Evolutionary conservation across 371 early-diverging fungal genomes (phyloP), one percentile per base, ranked within the genome.

Genomic region (Blastocladiella emersonii): DNA sequence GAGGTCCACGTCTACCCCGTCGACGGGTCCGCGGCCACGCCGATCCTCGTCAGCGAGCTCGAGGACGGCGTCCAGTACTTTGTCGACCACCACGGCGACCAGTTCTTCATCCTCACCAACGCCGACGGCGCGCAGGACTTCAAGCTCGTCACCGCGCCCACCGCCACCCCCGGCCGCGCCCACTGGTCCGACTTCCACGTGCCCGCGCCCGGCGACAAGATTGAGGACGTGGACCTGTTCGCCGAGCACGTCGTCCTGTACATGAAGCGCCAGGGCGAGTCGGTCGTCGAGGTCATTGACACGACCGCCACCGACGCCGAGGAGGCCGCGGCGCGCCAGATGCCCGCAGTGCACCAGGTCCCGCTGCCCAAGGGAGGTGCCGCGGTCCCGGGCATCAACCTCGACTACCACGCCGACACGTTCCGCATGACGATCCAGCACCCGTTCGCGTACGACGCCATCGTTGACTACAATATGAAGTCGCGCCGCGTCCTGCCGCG

Each of bases 161-260:
- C 78, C 1, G 66, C 62, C 15, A 55, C 63, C 15, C 71, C 78
- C 2, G 56, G 63, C 10, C 76, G 72, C 2, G 65, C 66, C 0
- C 41, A 76, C 34, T 89, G 90, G 90, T 66, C 67, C 10, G 84
- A 86, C 56, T 65, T 87, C 44, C 73, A 88, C 62, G 74, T 73
- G 0, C 75, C 87, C 49, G 74, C 73, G 41, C 68, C 77, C 2
- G 79, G 75, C 21, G 86, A 86, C 65, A 83, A 80, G 49, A 88
- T 91, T 49, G 88, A 90, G 56, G 91, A 90, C 65, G 85, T 91
- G 5, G 92, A 91, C 63, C 70, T 91, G 21, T 90, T 91, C 63
- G 70, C 78, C 65, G 82, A 83, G 55, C 72, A 76, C 64, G 77
- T 80, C 43, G 78, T 85, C 3, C 68, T 88, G 17, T 85, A 81